These are phyloP conservation scores for Fusarium pseudograminearum DNA, from an alignment of 2,329 filamentous ascomycete species.

Conservation along the genomic window DNA sequence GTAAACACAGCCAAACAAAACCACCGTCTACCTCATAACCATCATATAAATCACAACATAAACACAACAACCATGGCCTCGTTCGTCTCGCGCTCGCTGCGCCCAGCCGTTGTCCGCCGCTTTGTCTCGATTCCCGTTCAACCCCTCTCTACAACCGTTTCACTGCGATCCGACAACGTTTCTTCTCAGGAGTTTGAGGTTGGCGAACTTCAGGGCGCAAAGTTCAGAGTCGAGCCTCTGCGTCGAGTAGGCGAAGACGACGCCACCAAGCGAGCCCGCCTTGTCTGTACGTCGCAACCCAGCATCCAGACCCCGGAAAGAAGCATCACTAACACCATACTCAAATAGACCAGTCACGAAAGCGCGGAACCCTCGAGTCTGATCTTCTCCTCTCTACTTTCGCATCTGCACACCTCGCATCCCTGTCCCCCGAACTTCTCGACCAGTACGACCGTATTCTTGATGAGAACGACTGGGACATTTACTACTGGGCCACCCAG, in stretches of 20 bases:
- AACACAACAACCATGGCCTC: slow-evolving; percentile 35
- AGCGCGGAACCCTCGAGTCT: slow-evolving; percentile 94
- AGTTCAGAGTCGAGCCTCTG: slow-evolving; percentile 91
- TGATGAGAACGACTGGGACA: slow-evolving; percentile 99
- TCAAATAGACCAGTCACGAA: slow-evolving; percentile 84
- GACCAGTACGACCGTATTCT: slow-evolving; percentile 90
- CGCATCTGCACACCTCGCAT: slow-evolving; percentile 79
- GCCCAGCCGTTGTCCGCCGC: slow-evolving; percentile 36
- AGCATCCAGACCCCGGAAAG: not conserved
- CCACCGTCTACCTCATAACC: not conserved
- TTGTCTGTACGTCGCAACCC: slow-evolving; percentile 67
- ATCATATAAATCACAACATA: not conserved
- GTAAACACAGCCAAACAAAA: not conserved
- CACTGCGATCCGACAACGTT: slow-evolving; percentile 34
- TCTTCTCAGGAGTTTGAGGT: slow-evolving; percentile 73
- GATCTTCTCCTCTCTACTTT: slow-evolving; percentile 98
- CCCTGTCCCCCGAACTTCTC: slow-evolving; percentile 80
- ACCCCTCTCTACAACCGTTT: slow-evolving; percentile 41
- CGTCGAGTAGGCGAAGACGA: slow-evolving; percentile 85
- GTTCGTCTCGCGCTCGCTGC: slow-evolving; percentile 41
- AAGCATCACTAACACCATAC: slow-evolving; percentile 1
- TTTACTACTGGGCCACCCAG: slow-evolving; percentile 99
- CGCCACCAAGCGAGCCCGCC: slow-evolving; percentile 86
- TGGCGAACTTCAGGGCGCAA: slow-evolving; percentile 87
- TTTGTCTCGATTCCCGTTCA: slow-evolving; percentile 37